Evolutionary conservation across 495 filamentous ascomycete species (phyloP).

Genomic region (Podospora pseudopauciseta): DNA sequence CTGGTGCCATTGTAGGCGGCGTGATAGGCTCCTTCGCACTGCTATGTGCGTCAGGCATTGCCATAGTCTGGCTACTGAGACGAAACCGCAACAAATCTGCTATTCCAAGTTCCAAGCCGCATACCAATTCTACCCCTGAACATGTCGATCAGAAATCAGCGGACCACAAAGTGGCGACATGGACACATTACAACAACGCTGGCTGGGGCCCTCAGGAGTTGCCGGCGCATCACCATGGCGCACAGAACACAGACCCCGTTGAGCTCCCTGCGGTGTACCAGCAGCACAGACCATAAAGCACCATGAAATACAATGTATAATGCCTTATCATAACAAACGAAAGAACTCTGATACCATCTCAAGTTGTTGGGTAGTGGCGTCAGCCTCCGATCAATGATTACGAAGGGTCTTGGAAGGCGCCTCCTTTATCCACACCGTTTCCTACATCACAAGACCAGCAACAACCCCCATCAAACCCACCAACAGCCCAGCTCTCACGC

Average conservation of each 20-base stretch:
- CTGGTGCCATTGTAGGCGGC: conserved; percentile 10
- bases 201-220: conserved; percentile 1
- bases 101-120: not conserved
- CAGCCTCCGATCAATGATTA: too few species aligned
- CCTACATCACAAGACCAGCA: not conserved
- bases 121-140: not conserved
- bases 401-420: too few species aligned
- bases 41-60: conserved; percentile 8
- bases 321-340: too few species aligned
- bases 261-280: not conserved
- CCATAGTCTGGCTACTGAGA: not conserved
- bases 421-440: too few species aligned
- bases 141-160: not conserved
- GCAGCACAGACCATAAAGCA: not conserved
- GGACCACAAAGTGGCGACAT: not conserved
- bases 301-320: not conserved
- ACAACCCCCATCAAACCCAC: not conserved
- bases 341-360: too few species aligned
- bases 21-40: conserved; percentile 7
- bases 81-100: not conserved
- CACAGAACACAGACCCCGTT: not conserved
- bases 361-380: too few species aligned
- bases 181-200: not conserved
- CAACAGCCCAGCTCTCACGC: not conserved
- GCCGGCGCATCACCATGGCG: not conserved